Conservation (phyloP, 1,284 basidiomycete species). For the Cystobasidium sp. region DNA sequence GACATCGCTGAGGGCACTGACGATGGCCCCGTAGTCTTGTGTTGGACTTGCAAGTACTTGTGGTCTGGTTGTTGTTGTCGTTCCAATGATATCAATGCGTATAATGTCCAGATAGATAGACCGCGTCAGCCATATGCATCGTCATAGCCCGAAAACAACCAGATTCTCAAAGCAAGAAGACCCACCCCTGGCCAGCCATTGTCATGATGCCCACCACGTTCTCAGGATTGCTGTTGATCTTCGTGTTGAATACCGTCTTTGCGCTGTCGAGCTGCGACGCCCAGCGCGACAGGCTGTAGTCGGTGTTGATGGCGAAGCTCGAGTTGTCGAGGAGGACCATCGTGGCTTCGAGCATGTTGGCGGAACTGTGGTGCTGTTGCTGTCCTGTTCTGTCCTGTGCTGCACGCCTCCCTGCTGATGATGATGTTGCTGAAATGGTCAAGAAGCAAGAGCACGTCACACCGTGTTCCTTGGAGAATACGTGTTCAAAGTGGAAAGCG, state of each 20-base stretch:
- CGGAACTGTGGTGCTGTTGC: neutral
- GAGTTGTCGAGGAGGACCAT: slow-evolving; percentile 68
- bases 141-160: neutral
- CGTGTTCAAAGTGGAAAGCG: no score
- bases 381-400: neutral
- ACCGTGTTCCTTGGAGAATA: no score
- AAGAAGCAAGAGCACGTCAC: no score
- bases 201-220: slow-evolving; percentile 97
- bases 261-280: slow-evolving; percentile 83
- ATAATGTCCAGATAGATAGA: neutral
- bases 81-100: neutral
- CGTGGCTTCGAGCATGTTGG: slow-evolving; percentile 66
- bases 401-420: neutral
- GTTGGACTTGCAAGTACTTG: slow-evolving; percentile 95
- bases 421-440: no score
- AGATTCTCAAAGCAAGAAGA: slow-evolving; percentile 40
- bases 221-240: slow-evolving; percentile 94
- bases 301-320: slow-evolving; percentile 71
- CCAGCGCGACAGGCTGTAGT: slow-evolving; percentile 74
- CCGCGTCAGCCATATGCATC: slow-evolving; percentile 43
- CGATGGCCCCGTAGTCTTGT: slow-evolving; percentile 89
- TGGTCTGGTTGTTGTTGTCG: slow-evolving; percentile 64
- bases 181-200: slow-evolving; percentile 89
- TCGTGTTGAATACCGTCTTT: slow-evolving; percentile 86
- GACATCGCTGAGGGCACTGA: slow-evolving; percentile 74